phyloP scores from a whole-genome alignment of 225 moss, liverwort and hornwort species.

The Polytrichum commune region DNA sequence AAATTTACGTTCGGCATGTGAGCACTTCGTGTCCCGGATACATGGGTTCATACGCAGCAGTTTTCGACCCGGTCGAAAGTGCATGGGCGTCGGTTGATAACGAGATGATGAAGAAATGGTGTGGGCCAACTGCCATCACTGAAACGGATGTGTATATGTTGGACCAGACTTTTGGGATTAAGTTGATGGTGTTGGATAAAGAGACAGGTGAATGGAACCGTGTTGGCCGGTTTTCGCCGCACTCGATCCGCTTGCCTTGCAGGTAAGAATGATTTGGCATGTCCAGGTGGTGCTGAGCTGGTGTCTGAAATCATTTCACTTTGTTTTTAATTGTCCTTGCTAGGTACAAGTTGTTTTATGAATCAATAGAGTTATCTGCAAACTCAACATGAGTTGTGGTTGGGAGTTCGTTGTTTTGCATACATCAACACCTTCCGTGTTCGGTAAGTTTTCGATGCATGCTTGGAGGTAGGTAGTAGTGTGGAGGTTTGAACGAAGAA shows the following conservation, averaged over 20 bases:
- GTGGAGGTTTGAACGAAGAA: no score
- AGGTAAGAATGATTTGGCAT: conserved; percentile 3
- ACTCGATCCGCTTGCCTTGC: conserved; percentile 24
- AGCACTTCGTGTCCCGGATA: conserved; percentile 23
- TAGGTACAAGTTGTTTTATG: no score
- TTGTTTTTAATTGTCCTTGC: no score
- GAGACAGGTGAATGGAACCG: conserved; percentile 31
- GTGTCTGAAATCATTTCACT: no score
- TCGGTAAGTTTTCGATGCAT: no score
- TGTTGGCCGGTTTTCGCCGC: conserved; percentile 46
- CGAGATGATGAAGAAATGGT: conserved; percentile 57
- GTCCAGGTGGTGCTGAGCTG: no score
- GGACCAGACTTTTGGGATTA: conserved; percentile 54
- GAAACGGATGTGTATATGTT: conserved; percentile 53
- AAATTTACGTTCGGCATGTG: conserved; percentile 53
- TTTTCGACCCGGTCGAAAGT: conserved; percentile 38
- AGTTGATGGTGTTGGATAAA: conserved; percentile 49
- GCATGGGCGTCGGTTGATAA: conserved; percentile 47
- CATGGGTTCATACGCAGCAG: conserved; percentile 36
- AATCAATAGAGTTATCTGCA: no score
- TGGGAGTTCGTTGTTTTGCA: no score
- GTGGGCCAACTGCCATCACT: conserved; percentile 48
- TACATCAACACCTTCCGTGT: no score
- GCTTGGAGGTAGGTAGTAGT: no score
- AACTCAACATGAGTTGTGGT: no score